Evolutionary conservation across 495 filamentous ascomycete species (phyloP), one percentile per base, ranked within the genome.

Genomic region (Aspergillus carlsbadensis): DNA sequence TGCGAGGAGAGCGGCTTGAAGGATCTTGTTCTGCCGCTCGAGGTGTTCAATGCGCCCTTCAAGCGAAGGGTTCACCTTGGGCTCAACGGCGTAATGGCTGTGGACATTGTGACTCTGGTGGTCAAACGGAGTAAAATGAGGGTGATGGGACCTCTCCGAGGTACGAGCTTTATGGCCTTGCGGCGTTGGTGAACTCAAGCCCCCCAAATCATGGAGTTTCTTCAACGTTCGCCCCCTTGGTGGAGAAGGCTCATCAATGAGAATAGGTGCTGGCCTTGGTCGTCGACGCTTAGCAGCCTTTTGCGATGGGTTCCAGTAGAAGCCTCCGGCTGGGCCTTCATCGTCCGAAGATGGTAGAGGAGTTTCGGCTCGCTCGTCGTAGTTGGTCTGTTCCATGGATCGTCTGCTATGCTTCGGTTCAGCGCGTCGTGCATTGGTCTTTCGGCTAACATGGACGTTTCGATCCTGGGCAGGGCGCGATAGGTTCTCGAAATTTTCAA

Each of bases 311-410:
- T 54, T 63, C n/a, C 52, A 29, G 10, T 55, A 53, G 13, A 44
- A 29, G 18, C 15, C 40, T 1, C 60, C 62, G 18, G 64, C 61
- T 20, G 68, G 65, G n/a, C 65, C 61, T 44, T 78, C 75, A 10
- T 78, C 75, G 34, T 78, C 75, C 0, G 75, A 78, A 37, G 75
- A 76, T 33, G 72, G 69, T 14, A 78, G 49, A 3, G 75, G 70
- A 0, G 67, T 74, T 22, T 75, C 69, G 5, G 62, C 51, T n/a
- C 56, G 62, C 41, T 40, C 22, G 8, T 18, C 29, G 17, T 50
- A 58, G 17, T 62, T 61, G n/a, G n/a, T n/a, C n/a, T 61, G 48
- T n/a, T 61, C 60, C 31, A 65, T 58, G 2, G 58, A 59, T 22
- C 61, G 56, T 18, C 56, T 66, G 26, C 68, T 67, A 46, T 64